Conservation (phyloP, 2,329 filamentous ascomycete species). For the Fusarium graminum region DNA sequence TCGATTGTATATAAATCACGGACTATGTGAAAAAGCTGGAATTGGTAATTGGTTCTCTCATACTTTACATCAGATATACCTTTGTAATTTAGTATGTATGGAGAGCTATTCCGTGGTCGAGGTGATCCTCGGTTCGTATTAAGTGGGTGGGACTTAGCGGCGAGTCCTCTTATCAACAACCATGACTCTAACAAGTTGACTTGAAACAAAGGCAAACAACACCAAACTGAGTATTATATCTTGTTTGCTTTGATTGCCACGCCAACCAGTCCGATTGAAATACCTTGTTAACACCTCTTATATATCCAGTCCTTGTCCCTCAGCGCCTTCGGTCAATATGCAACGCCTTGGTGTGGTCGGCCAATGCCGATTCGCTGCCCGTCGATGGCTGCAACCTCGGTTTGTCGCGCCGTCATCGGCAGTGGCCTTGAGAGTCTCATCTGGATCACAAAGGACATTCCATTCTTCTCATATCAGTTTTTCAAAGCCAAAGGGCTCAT, state of each 20-base stretch:
- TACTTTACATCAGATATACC: not conserved
- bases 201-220: conserved; percentile 9
- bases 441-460: conserved; percentile 25
- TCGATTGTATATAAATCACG: conserved; percentile 44
- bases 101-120: conserved; percentile 12
- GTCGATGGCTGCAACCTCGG: conserved; percentile 38
- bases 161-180: conserved; percentile 39
- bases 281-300: not conserved
- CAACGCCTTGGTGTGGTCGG: conserved; percentile 45
- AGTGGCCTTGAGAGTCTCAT: conserved; percentile 14
- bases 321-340: conserved; percentile 30
- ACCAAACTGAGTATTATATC: not conserved
- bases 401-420: conserved; percentile 29
- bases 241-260: not conserved
- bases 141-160: conserved; percentile 46
- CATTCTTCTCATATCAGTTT: conserved; percentile 22
- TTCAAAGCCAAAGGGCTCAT: conserved; percentile 44
- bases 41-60: not conserved
- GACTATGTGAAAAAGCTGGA: not conserved
- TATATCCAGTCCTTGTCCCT: not conserved
- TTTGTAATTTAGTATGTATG: not conserved
- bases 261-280: not conserved
- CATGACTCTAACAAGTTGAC: conserved; percentile 30
- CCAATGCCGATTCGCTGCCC: conserved; percentile 47
- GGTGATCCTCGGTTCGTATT: conserved; percentile 36